These are phyloP conservation scores for Stachybotrys chlorohalonatus DNA, from an alignment of 2,329 filamentous ascomycete genomes.

Conservation along the genomic window DNA sequence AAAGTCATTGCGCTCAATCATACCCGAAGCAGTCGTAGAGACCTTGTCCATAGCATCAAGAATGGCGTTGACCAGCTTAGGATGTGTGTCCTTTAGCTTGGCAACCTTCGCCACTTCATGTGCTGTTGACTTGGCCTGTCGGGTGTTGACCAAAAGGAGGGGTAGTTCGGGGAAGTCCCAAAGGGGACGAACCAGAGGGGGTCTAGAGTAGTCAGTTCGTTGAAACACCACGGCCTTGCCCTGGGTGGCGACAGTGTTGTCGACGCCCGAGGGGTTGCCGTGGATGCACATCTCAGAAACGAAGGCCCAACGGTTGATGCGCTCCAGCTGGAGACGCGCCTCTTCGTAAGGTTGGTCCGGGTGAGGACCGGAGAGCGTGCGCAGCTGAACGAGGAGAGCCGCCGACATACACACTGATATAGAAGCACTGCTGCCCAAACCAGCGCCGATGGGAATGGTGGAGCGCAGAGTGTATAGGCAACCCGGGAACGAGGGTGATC, in stretches of 20 bases:
- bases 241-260: conserved; percentile 91
- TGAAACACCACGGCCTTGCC: conserved; percentile 93
- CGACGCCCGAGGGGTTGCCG: conserved; percentile 90
- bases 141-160: conserved; percentile 81
- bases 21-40: conserved; percentile 41
- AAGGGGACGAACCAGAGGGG: conserved; percentile 66
- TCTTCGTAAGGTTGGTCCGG: conserved; percentile 83
- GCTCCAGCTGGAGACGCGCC: conserved; percentile 81
- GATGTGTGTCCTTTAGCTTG: conserved; percentile 60
- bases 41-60: conserved; percentile 78
- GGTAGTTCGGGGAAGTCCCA: conserved; percentile 89
- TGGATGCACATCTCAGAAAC: conserved; percentile 97
- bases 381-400: conserved; percentile 78
- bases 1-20: conserved; percentile 55
- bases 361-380: conserved; percentile 81
- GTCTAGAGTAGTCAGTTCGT: conserved; percentile 65
- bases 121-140: conserved; percentile 76
- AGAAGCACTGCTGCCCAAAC: conserved; percentile 87
- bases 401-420: conserved; percentile 83
- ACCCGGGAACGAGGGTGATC: conserved; percentile 66
- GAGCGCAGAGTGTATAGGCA: conserved; percentile 87
- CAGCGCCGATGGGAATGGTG: conserved; percentile 86
- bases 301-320: conserved; percentile 97
- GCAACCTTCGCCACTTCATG: conserved; percentile 81
- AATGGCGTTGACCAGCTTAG: conserved; percentile 69